Evolutionary conservation across 2,329 filamentous ascomycete species (phyloP).

Genomic region (Curvularia spicifera): DNA sequence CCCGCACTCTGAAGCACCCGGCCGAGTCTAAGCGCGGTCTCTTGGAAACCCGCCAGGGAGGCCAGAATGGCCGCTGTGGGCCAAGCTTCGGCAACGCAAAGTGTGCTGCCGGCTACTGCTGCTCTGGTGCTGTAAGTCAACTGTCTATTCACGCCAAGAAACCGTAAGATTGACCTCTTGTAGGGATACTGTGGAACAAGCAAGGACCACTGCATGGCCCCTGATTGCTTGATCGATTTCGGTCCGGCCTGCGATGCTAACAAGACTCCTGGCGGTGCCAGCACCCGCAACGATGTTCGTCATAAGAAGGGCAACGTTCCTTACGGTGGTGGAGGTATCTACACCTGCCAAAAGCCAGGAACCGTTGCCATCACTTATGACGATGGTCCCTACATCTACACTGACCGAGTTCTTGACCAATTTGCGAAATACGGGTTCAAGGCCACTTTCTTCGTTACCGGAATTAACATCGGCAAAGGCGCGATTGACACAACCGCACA

Average conservation of each 20-base stretch:
- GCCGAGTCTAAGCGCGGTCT: constrained; percentile 21
- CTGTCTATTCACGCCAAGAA: constrained; percentile 2
- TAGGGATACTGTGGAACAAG: constrained; percentile 61
- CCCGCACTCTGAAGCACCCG: constrained; percentile 33
- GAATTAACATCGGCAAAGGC: constrained; percentile 64
- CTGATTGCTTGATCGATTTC: constrained; percentile 67
- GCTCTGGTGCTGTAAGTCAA: constrained; percentile 42
- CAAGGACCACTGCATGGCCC: constrained; percentile 63
- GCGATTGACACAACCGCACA: constrained; percentile 58
- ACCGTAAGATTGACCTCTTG: background rate
- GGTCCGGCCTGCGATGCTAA: constrained; percentile 67
- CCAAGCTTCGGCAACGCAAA: constrained; percentile 36
- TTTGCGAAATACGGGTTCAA: constrained; percentile 63
- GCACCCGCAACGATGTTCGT: constrained; percentile 61
- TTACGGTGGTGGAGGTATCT: constrained; percentile 65
- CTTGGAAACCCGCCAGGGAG: constrained; percentile 44
- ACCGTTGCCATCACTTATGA: constrained; percentile 72
- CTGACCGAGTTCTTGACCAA: constrained; percentile 65
- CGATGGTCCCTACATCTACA: constrained; percentile 68
- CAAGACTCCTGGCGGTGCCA: constrained; percentile 59
- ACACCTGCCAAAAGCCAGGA: constrained; percentile 59
- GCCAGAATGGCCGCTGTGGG: constrained; percentile 46
- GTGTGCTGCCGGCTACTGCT: constrained; percentile 46
- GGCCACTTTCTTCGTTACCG: constrained; percentile 72
- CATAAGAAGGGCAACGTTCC: constrained; percentile 60